phyloP scores from a whole-genome alignment of 371 early-diverging fungal species.

The Haplosporangium sp. region DNA sequence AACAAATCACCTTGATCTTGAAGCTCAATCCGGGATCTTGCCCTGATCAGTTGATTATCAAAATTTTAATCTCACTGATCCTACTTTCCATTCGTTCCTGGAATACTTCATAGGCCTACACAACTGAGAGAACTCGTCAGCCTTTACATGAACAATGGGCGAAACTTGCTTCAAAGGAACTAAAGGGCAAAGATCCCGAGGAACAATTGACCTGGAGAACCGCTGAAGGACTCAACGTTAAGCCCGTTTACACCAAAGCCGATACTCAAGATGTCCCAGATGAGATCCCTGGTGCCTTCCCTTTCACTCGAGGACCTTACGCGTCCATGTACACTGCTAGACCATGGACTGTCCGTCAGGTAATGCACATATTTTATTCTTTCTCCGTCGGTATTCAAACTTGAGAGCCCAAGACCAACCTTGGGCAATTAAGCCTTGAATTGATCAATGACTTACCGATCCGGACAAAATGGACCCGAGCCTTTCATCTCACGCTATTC shows the following conservation, averaged over 20 bases:
- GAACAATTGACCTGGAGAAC: constrained; percentile 81
- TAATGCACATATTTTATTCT: constrained; percentile 23
- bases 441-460: no score
- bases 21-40: not conserved
- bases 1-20: no score
- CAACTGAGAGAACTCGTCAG: constrained; percentile 41
- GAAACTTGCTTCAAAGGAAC: constrained; percentile 79
- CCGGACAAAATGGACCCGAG: no score
- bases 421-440: no score
- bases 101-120: constrained; percentile 27
- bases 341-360: constrained; percentile 88
- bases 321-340: constrained; percentile 91
- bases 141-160: constrained; percentile 76
- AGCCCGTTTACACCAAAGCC: constrained; percentile 83
- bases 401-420: no score
- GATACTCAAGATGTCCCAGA: constrained; percentile 68
- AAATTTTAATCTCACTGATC: not conserved
- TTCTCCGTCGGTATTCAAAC: no score
- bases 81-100: not conserved
- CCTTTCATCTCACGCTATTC: no score
- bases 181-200: constrained; percentile 85
- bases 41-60: not conserved
- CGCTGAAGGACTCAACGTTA: constrained; percentile 85
- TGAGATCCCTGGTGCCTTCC: constrained; percentile 86
- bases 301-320: constrained; percentile 88